Evolutionary conservation across 495 filamentous ascomycete genomes (phyloP).

Genomic region (Cetradonia linearis): DNA sequence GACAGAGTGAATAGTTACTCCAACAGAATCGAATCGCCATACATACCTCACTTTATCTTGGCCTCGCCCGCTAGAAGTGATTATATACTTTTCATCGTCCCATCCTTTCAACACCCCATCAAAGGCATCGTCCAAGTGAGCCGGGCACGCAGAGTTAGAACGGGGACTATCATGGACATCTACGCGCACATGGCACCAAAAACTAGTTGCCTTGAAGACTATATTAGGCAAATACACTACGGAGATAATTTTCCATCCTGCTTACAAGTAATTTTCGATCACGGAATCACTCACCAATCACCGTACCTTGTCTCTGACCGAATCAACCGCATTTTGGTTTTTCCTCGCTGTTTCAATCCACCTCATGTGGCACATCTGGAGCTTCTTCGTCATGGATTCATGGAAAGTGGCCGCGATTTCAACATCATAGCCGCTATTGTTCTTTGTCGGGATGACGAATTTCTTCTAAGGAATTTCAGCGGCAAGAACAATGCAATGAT

Average conservation of each 20-base stretch:
- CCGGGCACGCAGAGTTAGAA: neutral
- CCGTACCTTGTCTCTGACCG: neutral
- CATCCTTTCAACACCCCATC: neutral
- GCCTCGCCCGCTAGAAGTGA: neutral
- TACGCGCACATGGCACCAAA: neutral
- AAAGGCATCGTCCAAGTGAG: too few relatives aligned
- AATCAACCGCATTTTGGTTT: neutral
- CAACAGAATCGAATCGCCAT: neutral
- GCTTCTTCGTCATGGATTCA: neutral
- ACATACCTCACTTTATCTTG: neutral
- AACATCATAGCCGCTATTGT: constrained; percentile 5
- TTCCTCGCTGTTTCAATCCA: constrained; percentile 1
- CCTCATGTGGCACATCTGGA: neutral
- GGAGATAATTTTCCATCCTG: neutral
- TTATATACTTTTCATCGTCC: neutral
- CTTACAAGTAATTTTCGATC: neutral
- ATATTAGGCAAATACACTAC: neutral
- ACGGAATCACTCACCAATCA: neutral
- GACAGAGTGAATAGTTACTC: neutral
- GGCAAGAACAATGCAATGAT: constrained; percentile 5
- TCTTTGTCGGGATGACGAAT: neutral
- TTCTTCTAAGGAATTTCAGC: neutral
- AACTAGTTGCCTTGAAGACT: neutral
- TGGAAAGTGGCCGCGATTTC: constrained; percentile 2
- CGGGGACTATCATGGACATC: neutral